Conservation (phyloP, 768 basidiomycete genomes). For the Serendipita vermifera region DNA sequence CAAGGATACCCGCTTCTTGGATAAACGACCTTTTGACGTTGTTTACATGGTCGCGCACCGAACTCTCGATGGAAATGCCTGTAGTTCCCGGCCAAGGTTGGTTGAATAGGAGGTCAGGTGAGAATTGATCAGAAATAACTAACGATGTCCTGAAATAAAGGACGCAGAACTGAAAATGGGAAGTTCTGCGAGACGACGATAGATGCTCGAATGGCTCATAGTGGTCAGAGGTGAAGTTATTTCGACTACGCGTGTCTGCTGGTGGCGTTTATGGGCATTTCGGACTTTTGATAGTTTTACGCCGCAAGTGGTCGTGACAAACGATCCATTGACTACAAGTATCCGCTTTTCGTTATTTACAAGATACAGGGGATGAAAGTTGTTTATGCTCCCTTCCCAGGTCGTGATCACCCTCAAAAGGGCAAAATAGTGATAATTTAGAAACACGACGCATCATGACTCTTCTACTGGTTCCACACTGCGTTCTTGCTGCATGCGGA, state of each 20-base stretch:
- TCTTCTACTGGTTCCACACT: neutral
- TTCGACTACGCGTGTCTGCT: neutral
- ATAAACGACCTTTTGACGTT: constrained; percentile 1
- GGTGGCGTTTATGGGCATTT: constrained; percentile 24
- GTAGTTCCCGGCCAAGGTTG: no score
- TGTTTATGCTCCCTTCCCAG: no score
- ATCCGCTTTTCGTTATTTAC: no score
- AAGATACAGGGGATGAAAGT: no score
- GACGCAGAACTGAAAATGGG: neutral
- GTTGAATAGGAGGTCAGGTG: neutral
- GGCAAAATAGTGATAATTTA: no score
- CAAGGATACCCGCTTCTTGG: neutral
- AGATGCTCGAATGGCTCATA: constrained; percentile 1
- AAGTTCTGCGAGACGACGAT: neutral
- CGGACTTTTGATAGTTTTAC: constrained; percentile 23
- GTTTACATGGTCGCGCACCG: neutral
- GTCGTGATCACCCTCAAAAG: no score
- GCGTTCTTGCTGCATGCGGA: constrained; percentile 18
- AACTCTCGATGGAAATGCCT: neutral
- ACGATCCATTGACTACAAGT: no score
- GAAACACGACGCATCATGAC: neutral
- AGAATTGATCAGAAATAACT: neutral
- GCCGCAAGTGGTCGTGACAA: neutral
- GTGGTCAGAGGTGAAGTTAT: neutral
- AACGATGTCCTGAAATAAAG: neutral